phyloP scores from a whole-genome alignment of 2,329 filamentous ascomycete species.

The Aspergillus eucalypticola region DNA sequence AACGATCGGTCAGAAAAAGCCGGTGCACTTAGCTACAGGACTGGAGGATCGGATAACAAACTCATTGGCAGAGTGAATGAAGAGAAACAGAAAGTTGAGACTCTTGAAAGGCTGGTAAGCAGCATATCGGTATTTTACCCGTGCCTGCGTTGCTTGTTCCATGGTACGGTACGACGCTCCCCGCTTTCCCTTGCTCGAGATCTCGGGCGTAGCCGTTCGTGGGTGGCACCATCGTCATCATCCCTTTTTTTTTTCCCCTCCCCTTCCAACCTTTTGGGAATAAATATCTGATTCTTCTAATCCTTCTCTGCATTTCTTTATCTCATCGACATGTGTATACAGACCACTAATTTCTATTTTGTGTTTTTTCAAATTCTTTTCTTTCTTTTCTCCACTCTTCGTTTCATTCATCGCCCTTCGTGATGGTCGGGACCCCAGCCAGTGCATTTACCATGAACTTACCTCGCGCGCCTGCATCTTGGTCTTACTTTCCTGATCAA shows the following conservation, averaged over 20 bases:
- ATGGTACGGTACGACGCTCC: slow-evolving; percentile 24
- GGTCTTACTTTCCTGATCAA: neutral
- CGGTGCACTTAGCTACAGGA: slow-evolving; percentile 3
- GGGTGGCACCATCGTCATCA: slow-evolving; percentile 24
- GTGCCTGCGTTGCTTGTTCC: slow-evolving; percentile 24
- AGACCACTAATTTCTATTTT: too few species aligned
- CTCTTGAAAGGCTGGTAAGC: neutral
- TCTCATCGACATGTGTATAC: too few species aligned
- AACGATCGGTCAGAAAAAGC: neutral
- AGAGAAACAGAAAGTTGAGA: too few species aligned
- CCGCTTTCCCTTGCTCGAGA: slow-evolving; percentile 29
- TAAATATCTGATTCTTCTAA: neutral
- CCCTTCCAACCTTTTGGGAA: neutral
- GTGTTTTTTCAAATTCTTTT: too few species aligned
- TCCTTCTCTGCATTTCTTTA: neutral
- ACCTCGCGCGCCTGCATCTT: neutral
- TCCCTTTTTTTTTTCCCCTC: neutral
- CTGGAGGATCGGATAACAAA: too few species aligned
- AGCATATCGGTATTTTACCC: slow-evolving; percentile 6
- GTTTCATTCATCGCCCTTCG: too few species aligned
- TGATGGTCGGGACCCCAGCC: too few species aligned
- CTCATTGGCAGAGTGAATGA: too few species aligned
- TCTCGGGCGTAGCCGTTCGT: slow-evolving; percentile 29
- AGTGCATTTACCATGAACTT: too few species aligned
- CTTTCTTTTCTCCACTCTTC: too few species aligned